phyloP scores from a whole-genome alignment of 441 rosid species.

The Erysimum pusillum region DNA sequence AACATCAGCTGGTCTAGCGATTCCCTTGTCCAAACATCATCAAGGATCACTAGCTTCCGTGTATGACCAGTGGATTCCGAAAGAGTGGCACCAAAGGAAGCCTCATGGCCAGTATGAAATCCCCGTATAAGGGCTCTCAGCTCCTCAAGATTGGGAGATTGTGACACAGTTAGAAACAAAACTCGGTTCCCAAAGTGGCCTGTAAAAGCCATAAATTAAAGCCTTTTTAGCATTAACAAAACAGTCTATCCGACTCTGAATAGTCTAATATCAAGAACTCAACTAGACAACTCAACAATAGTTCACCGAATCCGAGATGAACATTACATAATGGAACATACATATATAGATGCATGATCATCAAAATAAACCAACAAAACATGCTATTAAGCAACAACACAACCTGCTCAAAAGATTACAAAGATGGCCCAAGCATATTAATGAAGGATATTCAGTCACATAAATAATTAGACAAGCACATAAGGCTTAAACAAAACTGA shows the following conservation, averaged over 20 bases:
- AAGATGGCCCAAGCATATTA: neutral
- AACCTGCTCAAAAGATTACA: neutral
- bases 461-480: too few species aligned
- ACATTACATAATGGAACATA: neutral
- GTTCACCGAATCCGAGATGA: neutral
- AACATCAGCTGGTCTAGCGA: neutral
- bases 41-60: neutral
- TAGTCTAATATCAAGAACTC: constrained; percentile 1
- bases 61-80: neutral
- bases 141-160: neutral
- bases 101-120: neutral
- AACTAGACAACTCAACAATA: too few species aligned
- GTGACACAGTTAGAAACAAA: neutral
- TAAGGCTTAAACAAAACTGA: neutral
- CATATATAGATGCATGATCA: neutral
- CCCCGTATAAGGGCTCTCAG: neutral
- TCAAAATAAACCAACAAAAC: neutral
- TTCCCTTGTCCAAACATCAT: constrained; percentile 3
- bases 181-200: neutral
- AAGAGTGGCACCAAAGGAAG: neutral
- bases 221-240: neutral
- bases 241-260: neutral
- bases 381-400: neutral
- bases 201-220: neutral
- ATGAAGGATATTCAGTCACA: too few species aligned